Evolutionary conservation across 1,139 yeast species (phyloP).

Genomic region (Yamadazyma atmosphaerica): DNA sequence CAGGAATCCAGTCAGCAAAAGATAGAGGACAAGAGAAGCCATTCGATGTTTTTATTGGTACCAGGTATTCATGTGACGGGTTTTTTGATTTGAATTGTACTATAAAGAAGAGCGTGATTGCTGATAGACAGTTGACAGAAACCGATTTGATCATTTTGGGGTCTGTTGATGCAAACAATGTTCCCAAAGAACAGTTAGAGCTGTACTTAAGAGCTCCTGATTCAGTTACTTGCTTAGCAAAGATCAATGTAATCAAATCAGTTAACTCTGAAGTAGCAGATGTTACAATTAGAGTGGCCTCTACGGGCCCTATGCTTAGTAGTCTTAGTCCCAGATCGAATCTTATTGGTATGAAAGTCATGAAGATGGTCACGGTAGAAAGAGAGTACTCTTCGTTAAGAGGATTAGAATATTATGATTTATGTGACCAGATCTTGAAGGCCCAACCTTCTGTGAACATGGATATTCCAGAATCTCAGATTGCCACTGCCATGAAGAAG

Average conservation of each 20-base stretch:
- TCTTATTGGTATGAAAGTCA: constrained; percentile 67
- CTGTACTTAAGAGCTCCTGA: constrained; percentile 17
- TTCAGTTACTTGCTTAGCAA: constrained; percentile 66
- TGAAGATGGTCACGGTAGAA: constrained; percentile 89
- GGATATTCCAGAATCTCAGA: constrained; percentile 30
- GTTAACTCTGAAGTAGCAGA: constrained; percentile 69
- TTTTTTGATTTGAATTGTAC: constrained; percentile 90
- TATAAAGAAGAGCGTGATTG: constrained; percentile 51
- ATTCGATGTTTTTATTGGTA: constrained; percentile 70
- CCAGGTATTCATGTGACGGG: constrained; percentile 79
- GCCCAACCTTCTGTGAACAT: constrained; percentile 59
- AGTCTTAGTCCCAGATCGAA: constrained; percentile 63
- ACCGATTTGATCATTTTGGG: constrained; percentile 77
- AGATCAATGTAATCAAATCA: constrained; percentile 68
- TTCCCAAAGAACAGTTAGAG: constrained; percentile 18
- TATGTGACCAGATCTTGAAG: constrained; percentile 59
- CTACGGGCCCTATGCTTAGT: constrained; percentile 50
- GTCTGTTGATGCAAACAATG: constrained; percentile 31
- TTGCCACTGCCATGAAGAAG: constrained; percentile 38
- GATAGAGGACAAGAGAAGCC: constrained; percentile 64
- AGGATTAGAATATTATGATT: constrained; percentile 80
- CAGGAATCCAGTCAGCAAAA: constrained; percentile 74
- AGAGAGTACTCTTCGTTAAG: constrained; percentile 85
- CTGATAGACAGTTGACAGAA: constrained; percentile 62
- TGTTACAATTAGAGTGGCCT: constrained; percentile 66